These are phyloP conservation scores for Septoria petroselini DNA, from an alignment of 2,329 filamentous ascomycete genomes.

Conservation along the genomic window DNA sequence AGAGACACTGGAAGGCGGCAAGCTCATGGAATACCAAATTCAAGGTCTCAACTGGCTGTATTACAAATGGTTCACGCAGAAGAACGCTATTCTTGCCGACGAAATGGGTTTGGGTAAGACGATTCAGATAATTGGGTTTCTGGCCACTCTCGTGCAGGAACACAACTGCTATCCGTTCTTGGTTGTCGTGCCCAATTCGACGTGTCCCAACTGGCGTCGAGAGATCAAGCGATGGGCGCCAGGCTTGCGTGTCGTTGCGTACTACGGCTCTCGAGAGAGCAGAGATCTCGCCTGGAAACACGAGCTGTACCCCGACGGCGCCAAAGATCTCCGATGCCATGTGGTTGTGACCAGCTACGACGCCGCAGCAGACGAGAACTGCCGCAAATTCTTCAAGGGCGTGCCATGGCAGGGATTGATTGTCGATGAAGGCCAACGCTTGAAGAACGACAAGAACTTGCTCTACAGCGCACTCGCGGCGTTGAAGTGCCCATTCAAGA, in stretches of 20 bases:
- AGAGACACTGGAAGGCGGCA: slow-evolving; percentile 66
- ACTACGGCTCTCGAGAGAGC: slow-evolving; percentile 73
- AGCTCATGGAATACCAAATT: slow-evolving; percentile 89
- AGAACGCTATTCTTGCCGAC: slow-evolving; percentile 89
- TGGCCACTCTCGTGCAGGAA: slow-evolving; percentile 63
- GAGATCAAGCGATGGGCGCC: slow-evolving; percentile 95
- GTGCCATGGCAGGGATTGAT: slow-evolving; percentile 85
- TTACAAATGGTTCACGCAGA: slow-evolving; percentile 76
- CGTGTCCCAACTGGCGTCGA: slow-evolving; percentile 94
- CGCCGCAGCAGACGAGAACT: slow-evolving; percentile 74
- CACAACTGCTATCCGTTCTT: slow-evolving; percentile 85
- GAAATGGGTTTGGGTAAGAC: slow-evolving; percentile 99
- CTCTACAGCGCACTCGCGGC: slow-evolving; percentile 72
- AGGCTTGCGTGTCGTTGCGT: slow-evolving; percentile 81
- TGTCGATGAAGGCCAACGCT: slow-evolving; percentile 89
- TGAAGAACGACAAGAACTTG: slow-evolving; percentile 87
- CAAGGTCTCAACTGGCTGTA: slow-evolving; percentile 95
- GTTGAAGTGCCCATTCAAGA: slow-evolving; percentile 75
- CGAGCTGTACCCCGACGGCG: slow-evolving; percentile 72
- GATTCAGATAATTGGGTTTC: slow-evolving; percentile 81
- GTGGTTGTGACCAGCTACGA: slow-evolving; percentile 95
- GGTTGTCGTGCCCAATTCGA: slow-evolving; percentile 89
- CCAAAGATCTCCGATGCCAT: slow-evolving; percentile 74
- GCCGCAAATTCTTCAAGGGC: slow-evolving; percentile 61
- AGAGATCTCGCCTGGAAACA: slow-evolving; percentile 75